Evolutionary conservation across 176 grass and related monocot genomes (phyloP), one percentile per base, ranked within the genome.

Genomic region (Alloteropsis semialata): DNA sequence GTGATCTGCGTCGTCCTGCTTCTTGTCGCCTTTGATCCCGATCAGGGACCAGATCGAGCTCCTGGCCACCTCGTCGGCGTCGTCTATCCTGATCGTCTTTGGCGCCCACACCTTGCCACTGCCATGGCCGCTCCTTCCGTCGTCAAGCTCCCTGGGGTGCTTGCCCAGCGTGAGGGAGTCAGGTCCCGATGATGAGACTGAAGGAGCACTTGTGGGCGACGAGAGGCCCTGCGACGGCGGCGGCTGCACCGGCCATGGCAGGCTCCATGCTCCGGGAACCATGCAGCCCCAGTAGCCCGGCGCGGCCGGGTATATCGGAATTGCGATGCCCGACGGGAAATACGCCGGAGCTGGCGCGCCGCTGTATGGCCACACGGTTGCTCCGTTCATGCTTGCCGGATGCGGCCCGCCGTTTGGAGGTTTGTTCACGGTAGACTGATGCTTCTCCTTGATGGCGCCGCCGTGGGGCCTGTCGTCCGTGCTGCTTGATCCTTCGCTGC

Each of bases 41-140:
- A 97, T 65, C 15, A 92, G 82, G 0, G 94, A 33, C 87, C 87
- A 85, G 48, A 94, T 90, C 0, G 91, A 97, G 78, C 89, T 92
- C 87, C 68, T 90, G 41, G 94, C 87, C 22, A 90, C 87, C 84
- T 94, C 91, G 22, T 92, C 91, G 0, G 79, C 84, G 62, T 92
- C 88, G 63, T 94, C 87, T 1, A 97, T 97, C 79, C 91, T 87
- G 61, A 91, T 68, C 2, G 87, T 93, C 73, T 89, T 93, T 1
- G 94, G 93, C 21, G 81, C 72, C 89, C 87, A 91, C 45, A 90
- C 80, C 50, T 88, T 93, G 69, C 60, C 63, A 13, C 51, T 65
- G 56, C 55, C 79, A 41, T 89, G 79, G 27, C 7, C 21, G 59
- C 65, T 32, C 55, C 55, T 80, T 5, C 17, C 59, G 7, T 70